Evolutionary conservation across 2,329 filamentous ascomycete species (phyloP).

Genomic region (Cryphonectria radicalis): DNA sequence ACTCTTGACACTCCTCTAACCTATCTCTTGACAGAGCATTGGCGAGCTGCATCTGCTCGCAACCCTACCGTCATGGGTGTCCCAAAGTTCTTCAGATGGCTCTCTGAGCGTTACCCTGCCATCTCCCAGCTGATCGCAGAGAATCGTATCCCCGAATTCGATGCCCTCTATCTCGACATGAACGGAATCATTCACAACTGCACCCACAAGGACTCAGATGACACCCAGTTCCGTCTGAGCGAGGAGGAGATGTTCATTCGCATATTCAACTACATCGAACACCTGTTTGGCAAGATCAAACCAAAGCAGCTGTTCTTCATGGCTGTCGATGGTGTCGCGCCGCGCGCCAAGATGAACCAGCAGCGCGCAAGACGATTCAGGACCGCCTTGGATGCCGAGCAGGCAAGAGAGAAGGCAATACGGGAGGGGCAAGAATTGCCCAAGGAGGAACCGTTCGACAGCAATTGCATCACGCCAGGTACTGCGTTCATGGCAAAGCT

Average conservation of each 20-base stretch:
- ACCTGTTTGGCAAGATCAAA: constrained; percentile 98
- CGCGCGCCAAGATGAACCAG: constrained; percentile 99
- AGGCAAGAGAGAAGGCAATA: constrained; percentile 89
- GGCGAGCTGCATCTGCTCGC: constrained; percentile 30
- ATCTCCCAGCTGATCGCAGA: constrained; percentile 99
- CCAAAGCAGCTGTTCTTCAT: constrained; percentile 99
- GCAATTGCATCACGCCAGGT: constrained; percentile 97
- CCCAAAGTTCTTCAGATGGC: constrained; percentile 97
- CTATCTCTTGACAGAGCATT: constrained; percentile 1
- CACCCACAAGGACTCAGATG: constrained; percentile 94
- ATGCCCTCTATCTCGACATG: constrained; percentile 97
- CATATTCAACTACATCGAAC: constrained; percentile 99
- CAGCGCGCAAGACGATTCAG: constrained; percentile 94
- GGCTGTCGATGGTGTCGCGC: constrained; percentile 97
- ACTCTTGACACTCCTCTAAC: not conserved
- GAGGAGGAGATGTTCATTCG: constrained; percentile 99
- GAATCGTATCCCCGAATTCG: constrained; percentile 98
- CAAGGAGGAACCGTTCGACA: constrained; percentile 95
- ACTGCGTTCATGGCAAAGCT: constrained; percentile 98
- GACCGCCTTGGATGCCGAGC: constrained; percentile 88
- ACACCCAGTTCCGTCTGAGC: constrained; percentile 87
- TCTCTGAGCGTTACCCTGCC: constrained; percentile 97
- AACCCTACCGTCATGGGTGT: constrained; percentile 45
- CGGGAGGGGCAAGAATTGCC: constrained; percentile 88
- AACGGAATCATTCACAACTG: constrained; percentile 99